Conservation (phyloP, 1,139 yeast genomes). For the Diutina rugosa region DNA sequence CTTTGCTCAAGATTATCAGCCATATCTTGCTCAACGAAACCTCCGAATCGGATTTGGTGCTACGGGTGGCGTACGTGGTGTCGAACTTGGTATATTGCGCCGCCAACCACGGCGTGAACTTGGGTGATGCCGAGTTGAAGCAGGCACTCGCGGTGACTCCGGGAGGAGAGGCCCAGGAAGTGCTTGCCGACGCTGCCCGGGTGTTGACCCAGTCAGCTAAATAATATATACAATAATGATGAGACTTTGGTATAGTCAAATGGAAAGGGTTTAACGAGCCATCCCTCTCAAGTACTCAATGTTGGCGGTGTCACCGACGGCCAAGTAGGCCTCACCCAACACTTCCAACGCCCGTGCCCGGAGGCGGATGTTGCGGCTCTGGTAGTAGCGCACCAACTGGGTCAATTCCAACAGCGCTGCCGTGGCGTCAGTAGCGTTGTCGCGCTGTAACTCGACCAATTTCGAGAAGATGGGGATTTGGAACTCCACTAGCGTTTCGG, state of each 20-base stretch:
- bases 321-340: neutral
- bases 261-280: neutral
- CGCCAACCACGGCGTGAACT: slow-evolving; percentile 4
- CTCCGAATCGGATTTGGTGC: slow-evolving; percentile 8
- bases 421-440: neutral
- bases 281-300: neutral
- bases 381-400: neutral
- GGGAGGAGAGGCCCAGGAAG: neutral
- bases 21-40: slow-evolving; percentile 18
- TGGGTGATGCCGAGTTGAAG: neutral
- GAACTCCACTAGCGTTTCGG: neutral
- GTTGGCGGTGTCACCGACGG: neutral
- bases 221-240: neutral
- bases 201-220: neutral
- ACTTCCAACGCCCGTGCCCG: neutral
- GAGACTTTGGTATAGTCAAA: neutral
- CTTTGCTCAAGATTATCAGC: slow-evolving; percentile 12
- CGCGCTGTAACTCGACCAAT: neutral
- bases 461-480: neutral
- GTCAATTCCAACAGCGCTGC: neutral
- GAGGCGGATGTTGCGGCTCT: neutral
- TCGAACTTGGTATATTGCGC: slow-evolving; percentile 18
- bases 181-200: neutral
- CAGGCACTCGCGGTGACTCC: neutral
- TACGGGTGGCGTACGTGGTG: slow-evolving; percentile 15